Base-by-base conservation (phyloP, 1,284 basidiomycete genomes). In the Austroboletus rostrupii region DNA sequence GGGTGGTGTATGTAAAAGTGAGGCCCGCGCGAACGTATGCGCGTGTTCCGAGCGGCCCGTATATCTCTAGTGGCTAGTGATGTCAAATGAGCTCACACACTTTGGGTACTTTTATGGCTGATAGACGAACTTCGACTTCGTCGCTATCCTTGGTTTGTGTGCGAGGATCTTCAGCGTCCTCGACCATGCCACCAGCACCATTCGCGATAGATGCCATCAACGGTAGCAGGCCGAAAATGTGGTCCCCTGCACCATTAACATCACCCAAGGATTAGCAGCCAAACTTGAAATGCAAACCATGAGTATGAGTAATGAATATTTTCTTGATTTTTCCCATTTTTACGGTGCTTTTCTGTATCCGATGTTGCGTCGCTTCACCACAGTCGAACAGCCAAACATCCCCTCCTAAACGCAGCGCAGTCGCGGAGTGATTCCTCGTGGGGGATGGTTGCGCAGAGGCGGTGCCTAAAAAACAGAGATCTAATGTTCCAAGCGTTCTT, bases 271-370 rank as follows among this genome's bases (percentile, higher is more conserved):
- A 28, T 17, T 23, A 19, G 23, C 17, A 23, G 21, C 16, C 5
- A 29, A 17, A 48, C 3, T 26, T 8, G 23, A 40, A 37, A 23
- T 16, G 47, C 56, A 43, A 56, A 90, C 91, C 89, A 70, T 97
- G 94, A 21, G 90, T 87, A 70, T 97, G 93, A 0, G 93, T 96
- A 53, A 97, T 83, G 68, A 96, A 96, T 31, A 97, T 83, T 63
- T 92, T 92, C 52, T 82, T 77, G 46, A 96, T 87, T 64, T 74
- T 87, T 20, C 86, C 84, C 77, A 88, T 86, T 61, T 88, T 86
- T n/a, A 87, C 74, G 1, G 56, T 52, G 64, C 82, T 80, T 72
- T 81, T 78, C 72, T 89, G 80, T 56, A 97, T 64, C 56, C 87
- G 88, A 61, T 86, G 80, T 59, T 94, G 90, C 1, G 92, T 95